A percentile compares a stretch with the other conserved stretches of the same genome.
Evolutionary conservation across 129 eudicot species (phyloP).

Genomic region (Chrysanthemum seticuspe): DNA sequence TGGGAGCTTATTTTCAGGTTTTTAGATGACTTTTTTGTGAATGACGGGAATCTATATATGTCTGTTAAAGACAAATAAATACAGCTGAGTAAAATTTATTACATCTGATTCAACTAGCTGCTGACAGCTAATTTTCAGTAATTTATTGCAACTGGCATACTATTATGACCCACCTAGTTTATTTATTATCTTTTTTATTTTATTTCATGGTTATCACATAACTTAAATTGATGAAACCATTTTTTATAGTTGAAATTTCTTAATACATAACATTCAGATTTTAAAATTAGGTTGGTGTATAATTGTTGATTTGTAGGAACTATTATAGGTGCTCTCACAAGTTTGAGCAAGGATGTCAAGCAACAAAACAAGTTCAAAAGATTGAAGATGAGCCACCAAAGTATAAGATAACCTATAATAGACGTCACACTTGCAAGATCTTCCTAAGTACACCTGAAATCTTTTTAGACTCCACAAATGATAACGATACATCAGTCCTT

Average conservation of each 20-base stretch:
- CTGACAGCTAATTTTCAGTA: neutral
- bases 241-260: neutral
- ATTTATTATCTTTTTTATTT: neutral
- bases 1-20: neutral
- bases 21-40: neutral
- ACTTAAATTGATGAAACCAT: neutral
- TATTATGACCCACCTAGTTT: neutral
- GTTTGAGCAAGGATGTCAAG: slow-evolving; percentile 15
- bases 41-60: neutral
- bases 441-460: neutral
- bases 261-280: neutral
- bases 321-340: slow-evolving; percentile 14
- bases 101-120: neutral
- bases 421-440: slow-evolving; percentile 8
- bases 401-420: neutral
- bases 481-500: slow-evolving; percentile 8
- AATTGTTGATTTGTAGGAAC: slow-evolving; percentile 7
- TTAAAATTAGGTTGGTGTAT: neutral
- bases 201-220: neutral
- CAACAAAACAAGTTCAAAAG: slow-evolving; percentile 19
- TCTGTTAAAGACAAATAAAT: neutral
- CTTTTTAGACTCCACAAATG: neutral
- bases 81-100: neutral
- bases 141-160: neutral
- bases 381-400: slow-evolving; percentile 8